Base-by-base conservation (phyloP, 192 early-diverging fungal genomes). In the Thamnidium elegans region DNA sequence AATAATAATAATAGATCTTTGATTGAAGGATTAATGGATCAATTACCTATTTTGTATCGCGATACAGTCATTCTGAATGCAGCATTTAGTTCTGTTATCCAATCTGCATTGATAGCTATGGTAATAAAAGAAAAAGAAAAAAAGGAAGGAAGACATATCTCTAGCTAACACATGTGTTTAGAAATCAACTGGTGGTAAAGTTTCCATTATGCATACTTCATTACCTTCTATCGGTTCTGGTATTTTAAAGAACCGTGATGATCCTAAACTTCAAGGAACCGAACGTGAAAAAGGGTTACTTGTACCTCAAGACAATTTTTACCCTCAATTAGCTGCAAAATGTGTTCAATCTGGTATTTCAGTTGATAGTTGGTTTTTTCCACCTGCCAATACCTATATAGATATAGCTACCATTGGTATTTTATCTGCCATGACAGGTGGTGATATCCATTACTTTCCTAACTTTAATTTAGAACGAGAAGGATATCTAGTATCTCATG, bases 361-460 rank as follows among this genome's bases (percentile, higher is more conserved):
- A 51, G 84, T 94, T 63, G 96, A 94, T 74, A 65, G 94, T 66
- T 99, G 90, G 78, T 74, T 98, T 47, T 97, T 99, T 79, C 94
- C 96, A 3, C 50, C 46, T 43, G 8, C 23, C 2, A 55, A 62
- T 23, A 53, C 14, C 7, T 46, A 62, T 15, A 51, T 56, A 31
- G 43, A 46, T 47, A 26, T 30, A 15, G 23, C 44, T 15, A 63
- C 60, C 0, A 52, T 79, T 69, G 86, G 93, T 48, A 71, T 84
- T 42, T 74, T 96, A 44, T 79, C 88, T 43, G 86, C 90, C 8
- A 67, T 96, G 32, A 98, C 95, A 11, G 94, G 95, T 23, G 97
- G 97, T 31, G 92, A 94, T 54, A 84, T 81, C 26, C 84, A 90
- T 65, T 78, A 81, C 69, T 96, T 93, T 73, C 86, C 87, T 8